Base-by-base conservation (phyloP, 192 early-diverging fungal genomes). In the Podila horticola region DNA sequence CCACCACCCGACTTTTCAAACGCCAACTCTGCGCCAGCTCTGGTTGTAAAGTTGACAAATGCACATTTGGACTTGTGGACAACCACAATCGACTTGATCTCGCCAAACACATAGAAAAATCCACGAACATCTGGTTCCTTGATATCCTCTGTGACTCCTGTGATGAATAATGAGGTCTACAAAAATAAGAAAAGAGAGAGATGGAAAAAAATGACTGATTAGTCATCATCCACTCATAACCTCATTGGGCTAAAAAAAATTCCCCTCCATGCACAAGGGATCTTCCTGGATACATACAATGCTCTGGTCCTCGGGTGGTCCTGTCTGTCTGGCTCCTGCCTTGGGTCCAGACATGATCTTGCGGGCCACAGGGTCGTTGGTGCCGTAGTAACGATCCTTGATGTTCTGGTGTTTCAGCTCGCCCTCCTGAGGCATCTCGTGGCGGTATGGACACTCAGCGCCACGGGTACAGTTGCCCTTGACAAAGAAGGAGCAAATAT, bases 401-500 rank as follows among this genome's bases (percentile, higher is more conserved):
- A 99, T 95, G 83, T 98, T 99, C 70, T 98, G 97, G 82, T 97
- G 87, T 17, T 93, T 86, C 62, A 97, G 72, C 65, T 97, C 96
- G 57, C 91, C 88, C 17, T 97, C 92, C 64, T 88, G 86, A 15
- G 97, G 97, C 81, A 96, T 87, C 74, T 97, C 97, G 74, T 99
- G 97, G n/a, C 94, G 88, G 82, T 96, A 99, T 15, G 98, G 97
- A 74, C 98, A 99, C 71, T 94, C 94, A 48, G 91, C 93, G 48
- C 97, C 98, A 34, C 98, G 92, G 26, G 91, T 99, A 81, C 98
- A 99, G 64, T 94, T 90, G 61, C 95, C 98, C 63, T 95, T 95
- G 52, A 95, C 94, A 86, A 92, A 99, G 75, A 99, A 99, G 9
- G 97, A 95, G 82, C 98, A 99, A 38, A 98, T 92, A 62, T 96